Conservation (phyloP, 2,329 filamentous ascomycete genomes). For the Fusarium sulawesiense region DNA sequence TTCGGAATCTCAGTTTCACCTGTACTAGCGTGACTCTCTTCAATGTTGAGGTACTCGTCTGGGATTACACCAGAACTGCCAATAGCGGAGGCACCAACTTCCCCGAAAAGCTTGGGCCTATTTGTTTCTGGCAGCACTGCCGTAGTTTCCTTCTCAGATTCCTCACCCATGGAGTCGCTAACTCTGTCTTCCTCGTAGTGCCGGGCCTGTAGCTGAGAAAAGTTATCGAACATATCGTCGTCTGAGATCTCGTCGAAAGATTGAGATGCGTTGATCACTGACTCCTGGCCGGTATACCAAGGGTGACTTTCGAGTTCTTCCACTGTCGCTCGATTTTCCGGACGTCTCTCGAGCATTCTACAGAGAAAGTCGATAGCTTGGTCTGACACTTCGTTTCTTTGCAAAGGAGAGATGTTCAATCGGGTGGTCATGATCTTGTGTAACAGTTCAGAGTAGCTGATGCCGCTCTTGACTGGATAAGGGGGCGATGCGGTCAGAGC, state of each 20-base stretch:
- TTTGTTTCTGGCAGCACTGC: conserved; percentile 68
- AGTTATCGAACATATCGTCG: conserved; percentile 66
- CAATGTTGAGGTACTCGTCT: conserved; percentile 62
- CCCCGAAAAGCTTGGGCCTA: conserved; percentile 63
- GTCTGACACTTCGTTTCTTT: conserved; percentile 68
- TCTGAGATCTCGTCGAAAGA: conserved; percentile 72
- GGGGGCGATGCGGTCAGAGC: conserved; percentile 83
- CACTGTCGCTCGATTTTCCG: conserved; percentile 80
- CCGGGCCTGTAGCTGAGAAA: conserved; percentile 66
- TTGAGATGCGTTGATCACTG: conserved; percentile 53
- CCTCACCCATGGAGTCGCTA: conserved; percentile 65
- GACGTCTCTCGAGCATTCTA: conserved; percentile 84
- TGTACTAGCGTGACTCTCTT: conserved; percentile 55
- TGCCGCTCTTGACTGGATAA: conserved; percentile 81
- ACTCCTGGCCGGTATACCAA: conserved; percentile 70
- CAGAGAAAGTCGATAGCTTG: conserved; percentile 78
- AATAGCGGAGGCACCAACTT: conserved; percentile 65
- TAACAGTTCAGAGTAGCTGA: conserved; percentile 82
- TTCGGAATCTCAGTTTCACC: conserved; percentile 57
- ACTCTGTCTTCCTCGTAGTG: conserved; percentile 54
- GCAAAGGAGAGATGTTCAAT: conserved; percentile 74
- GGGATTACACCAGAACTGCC: conserved; percentile 65
- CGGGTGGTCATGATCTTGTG: conserved; percentile 85
- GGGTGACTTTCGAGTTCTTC: conserved; percentile 74
- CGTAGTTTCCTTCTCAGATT: conserved; percentile 83